phyloP scores from a whole-genome alignment of 202 grass and related monocot genomes.

The Tripidium arundinaceum region DNA sequence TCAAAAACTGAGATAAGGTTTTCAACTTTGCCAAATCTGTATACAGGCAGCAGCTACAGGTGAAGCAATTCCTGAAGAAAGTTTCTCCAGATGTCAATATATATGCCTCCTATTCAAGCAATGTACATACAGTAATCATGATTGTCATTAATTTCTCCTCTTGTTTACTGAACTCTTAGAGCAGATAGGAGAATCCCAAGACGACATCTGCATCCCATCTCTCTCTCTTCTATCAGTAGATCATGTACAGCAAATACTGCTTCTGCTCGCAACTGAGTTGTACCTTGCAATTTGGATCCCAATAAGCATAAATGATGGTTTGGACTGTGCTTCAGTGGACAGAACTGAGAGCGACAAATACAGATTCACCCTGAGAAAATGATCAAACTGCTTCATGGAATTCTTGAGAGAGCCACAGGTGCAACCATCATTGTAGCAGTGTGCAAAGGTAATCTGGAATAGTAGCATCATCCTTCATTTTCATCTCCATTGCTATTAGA shows the following conservation, averaged over 20 bases:
- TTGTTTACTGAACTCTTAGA: background rate
- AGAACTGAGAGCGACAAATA: background rate
- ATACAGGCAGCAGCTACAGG: background rate
- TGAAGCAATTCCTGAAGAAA: background rate
- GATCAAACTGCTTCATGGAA: background rate
- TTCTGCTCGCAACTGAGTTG: background rate
- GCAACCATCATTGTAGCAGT: background rate
- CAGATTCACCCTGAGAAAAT: background rate
- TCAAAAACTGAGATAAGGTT: background rate
- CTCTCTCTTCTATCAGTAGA: background rate
- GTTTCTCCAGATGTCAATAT: background rate
- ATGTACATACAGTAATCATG: background rate
- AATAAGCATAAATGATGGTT: background rate
- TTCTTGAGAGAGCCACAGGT: background rate
- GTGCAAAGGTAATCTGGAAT: background rate
- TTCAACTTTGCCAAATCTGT: background rate
- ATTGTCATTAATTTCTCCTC: background rate
- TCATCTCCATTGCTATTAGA: slow-evolving; percentile 42
- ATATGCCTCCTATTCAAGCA: background rate
- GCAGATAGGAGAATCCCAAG: background rate
- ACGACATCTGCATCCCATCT: background rate
- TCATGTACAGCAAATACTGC: background rate
- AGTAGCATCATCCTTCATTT: slow-evolving; percentile 27
- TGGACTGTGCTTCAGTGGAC: background rate
- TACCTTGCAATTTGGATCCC: background rate